Percentiles rank a stretch among this genome's conserved stretches.
phyloP scores from a whole-genome alignment of 306 rosid genomes.

The Quercus agrifolia region DNA sequence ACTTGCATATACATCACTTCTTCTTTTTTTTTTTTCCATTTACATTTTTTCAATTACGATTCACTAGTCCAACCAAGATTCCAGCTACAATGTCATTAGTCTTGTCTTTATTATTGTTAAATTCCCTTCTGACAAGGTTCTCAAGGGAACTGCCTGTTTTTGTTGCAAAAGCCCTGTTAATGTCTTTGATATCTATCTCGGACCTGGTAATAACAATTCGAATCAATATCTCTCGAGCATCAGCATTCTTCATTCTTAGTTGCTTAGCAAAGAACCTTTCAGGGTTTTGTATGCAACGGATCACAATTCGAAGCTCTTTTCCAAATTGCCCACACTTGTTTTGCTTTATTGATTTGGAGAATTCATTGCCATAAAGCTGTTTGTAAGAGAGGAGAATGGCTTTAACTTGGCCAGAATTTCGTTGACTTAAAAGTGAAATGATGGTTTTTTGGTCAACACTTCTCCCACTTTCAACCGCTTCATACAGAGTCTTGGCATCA shows the following conservation, averaged over 20 bases:
- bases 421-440: constrained; percentile 8
- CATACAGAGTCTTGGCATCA: constrained; percentile 21
- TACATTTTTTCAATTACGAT: background rate
- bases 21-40: too few relatives aligned
- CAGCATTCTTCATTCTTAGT: constrained; percentile 17
- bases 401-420: constrained; percentile 13
- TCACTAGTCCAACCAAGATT: constrained; percentile 3
- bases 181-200: constrained; percentile 1
- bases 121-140: constrained; percentile 13
- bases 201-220: constrained; percentile 12
- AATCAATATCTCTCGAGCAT: constrained; percentile 9
- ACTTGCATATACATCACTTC: background rate
- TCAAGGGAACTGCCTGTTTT: constrained; percentile 18
- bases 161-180: constrained; percentile 1
- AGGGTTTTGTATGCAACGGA: constrained; percentile 12
- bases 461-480: constrained; percentile 18
- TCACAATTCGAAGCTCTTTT: constrained; percentile 8
- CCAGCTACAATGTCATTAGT: background rate
- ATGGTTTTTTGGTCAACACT: constrained; percentile 13
- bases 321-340: constrained; percentile 28
- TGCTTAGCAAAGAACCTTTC: constrained; percentile 20
- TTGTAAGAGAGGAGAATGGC: constrained; percentile 17
- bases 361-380: constrained; percentile 21
- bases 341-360: constrained; percentile 16
- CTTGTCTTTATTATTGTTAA: constrained; percentile 1